These are phyloP conservation scores for Fusarium bactridioides DNA, from an alignment of 2,329 filamentous ascomycete genomes.

Conservation along the genomic window DNA sequence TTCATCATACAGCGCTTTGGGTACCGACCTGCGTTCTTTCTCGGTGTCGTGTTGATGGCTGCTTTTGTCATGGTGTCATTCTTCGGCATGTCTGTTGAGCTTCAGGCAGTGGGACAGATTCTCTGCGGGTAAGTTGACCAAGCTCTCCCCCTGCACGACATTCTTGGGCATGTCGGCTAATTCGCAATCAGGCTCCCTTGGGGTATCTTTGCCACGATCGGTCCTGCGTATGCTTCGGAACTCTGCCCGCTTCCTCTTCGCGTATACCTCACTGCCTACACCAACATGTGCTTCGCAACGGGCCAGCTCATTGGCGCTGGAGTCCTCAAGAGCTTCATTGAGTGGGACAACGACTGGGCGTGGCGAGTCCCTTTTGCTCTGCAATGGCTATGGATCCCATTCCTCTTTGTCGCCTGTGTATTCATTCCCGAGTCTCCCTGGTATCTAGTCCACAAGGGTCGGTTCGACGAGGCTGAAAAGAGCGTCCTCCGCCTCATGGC, in stretches of 20 bases:
- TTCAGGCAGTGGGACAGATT: background rate
- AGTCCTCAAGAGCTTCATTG: background rate
- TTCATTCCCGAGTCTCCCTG: background rate
- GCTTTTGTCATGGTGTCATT: background rate
- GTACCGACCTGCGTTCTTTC: background rate
- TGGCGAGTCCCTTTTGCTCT: background rate
- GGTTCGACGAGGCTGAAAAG: background rate
- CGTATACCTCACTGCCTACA: background rate
- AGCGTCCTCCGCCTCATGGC: background rate
- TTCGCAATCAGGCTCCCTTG: background rate
- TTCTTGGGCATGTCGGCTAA: fast-evolving
- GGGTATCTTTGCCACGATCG: background rate
- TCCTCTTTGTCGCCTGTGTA: background rate
- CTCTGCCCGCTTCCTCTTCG: background rate
- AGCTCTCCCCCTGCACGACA: background rate
- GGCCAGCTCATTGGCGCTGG: background rate
- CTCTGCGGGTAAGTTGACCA: background rate
- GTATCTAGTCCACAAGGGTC: background rate
- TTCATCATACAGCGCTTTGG: background rate
- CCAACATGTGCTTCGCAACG: background rate
- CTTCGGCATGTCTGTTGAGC: background rate
- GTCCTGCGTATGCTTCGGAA: background rate
- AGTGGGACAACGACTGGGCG: background rate
- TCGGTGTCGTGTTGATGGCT: background rate
- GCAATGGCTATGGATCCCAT: background rate